Conservation (phyloP, 768 basidiomycete genomes). For the Kwoniella sp. region DNA sequence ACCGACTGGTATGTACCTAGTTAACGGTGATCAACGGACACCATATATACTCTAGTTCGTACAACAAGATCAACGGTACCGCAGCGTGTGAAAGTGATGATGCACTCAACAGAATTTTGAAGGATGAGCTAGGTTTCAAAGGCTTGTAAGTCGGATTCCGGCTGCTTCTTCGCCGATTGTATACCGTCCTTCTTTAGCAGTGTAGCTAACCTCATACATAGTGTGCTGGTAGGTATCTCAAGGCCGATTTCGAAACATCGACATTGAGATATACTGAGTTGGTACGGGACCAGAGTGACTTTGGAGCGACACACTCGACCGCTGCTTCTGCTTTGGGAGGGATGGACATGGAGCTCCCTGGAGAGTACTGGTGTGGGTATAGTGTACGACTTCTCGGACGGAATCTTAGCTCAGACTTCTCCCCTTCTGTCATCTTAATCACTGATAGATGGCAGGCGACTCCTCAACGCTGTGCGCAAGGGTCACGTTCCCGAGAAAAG, state of each 20-base stretch:
- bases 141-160: conserved; percentile 43
- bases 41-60: conserved; percentile 40
- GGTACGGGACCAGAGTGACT: conserved; percentile 39
- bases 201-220: too few species aligned
- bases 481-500: conserved; percentile 38
- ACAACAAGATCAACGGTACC: conserved; percentile 55
- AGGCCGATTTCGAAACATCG: too few species aligned
- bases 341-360: conserved; percentile 52
- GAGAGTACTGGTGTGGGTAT: conserved; percentile 36
- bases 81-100: conserved; percentile 52
- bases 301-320: conserved; percentile 49
- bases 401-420: too few species aligned
- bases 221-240: conserved; percentile 28
- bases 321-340: conserved; percentile 35
- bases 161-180: not conserved
- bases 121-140: conserved; percentile 54
- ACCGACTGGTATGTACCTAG: too few species aligned
- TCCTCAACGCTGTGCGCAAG: conserved; percentile 37
- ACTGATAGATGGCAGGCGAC: conserved; percentile 32
- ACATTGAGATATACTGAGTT: too few species aligned
- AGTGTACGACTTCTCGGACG: too few species aligned
- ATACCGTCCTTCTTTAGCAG: too few species aligned
- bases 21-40: too few species aligned
- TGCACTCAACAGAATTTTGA: conserved; percentile 51
- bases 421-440: too few species aligned